Evolutionary conservation across 2,329 filamentous ascomycete genomes (phyloP).

Genomic region (Hypoxylon sp.): DNA sequence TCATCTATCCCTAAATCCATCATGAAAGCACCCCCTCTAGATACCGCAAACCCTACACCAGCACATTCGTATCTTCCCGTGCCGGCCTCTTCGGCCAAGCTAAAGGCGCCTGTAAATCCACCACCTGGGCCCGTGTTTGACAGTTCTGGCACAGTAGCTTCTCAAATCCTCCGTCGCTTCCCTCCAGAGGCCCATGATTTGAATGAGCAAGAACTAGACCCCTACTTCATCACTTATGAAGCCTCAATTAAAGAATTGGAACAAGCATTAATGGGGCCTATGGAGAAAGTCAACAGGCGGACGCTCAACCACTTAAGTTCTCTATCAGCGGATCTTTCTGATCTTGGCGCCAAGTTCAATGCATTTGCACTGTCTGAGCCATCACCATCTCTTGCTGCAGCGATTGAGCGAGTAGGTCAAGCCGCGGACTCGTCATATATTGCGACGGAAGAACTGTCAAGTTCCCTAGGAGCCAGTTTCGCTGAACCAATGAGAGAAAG

Average conservation of each 20-base stretch:
- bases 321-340: slow-evolving; percentile 88
- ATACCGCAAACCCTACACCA: slow-evolving; percentile 90
- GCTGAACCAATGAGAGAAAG: slow-evolving; percentile 98
- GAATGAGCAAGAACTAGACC: slow-evolving; percentile 91
- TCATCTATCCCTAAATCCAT: slow-evolving; percentile 94
- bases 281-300: slow-evolving; percentile 96
- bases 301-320: slow-evolving; percentile 88
- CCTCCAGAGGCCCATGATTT: slow-evolving; percentile 83
- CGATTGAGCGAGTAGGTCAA: slow-evolving; percentile 94
- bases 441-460: slow-evolving; percentile 91
- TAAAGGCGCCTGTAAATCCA: slow-evolving; percentile 72
- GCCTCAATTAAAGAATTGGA: slow-evolving; percentile 93
- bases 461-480: slow-evolving; percentile 90
- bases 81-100: slow-evolving; percentile 86
- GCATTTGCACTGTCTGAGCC: slow-evolving; percentile 96
- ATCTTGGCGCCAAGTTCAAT: slow-evolving; percentile 96
- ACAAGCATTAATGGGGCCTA: slow-evolving; percentile 87
- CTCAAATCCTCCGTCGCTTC: slow-evolving; percentile 82
- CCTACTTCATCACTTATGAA: slow-evolving; percentile 96
- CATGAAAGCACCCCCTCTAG: slow-evolving; percentile 93
- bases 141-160: slow-evolving; percentile 57
- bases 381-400: slow-evolving; percentile 87
- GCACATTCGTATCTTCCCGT: slow-evolving; percentile 91
- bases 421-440: slow-evolving; percentile 97
- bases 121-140: slow-evolving; percentile 56